Evolutionary conservation across 345 rosid species (phyloP).

Genomic region (Boechera stricta): DNA sequence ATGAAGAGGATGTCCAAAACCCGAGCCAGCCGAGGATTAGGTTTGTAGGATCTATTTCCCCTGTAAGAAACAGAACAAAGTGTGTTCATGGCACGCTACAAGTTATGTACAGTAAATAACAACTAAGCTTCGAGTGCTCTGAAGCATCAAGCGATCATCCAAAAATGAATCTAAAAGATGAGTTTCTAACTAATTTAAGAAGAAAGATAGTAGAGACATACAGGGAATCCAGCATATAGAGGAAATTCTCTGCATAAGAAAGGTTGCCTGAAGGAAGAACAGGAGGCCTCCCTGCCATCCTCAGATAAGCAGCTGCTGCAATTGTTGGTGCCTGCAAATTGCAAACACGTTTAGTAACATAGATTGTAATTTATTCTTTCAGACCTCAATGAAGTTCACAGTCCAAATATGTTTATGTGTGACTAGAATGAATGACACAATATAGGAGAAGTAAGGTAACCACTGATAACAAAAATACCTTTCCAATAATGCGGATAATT

Average conservation of each 20-base stretch:
- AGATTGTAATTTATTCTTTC: neutral
- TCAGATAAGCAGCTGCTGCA: slow-evolving; percentile 95
- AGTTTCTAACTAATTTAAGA: neutral
- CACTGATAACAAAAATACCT: slow-evolving; percentile 56
- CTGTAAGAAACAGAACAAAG: slow-evolving; percentile 50
- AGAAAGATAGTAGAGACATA: slow-evolving; percentile 44
- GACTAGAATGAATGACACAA: neutral
- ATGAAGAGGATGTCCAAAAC: slow-evolving; percentile 90
- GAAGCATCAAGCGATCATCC: neutral
- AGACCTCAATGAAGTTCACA: neutral
- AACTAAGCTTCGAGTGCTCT: slow-evolving; percentile 9
- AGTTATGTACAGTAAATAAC: neutral
- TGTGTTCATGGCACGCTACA: neutral
- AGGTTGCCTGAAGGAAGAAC: slow-evolving; percentile 91
- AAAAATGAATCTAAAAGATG: neutral
- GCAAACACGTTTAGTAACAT: slow-evolving; percentile 4
- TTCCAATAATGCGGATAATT: slow-evolving; percentile 88
- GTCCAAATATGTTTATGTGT: neutral
- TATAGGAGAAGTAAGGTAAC: neutral
- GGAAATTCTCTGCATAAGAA: slow-evolving; percentile 92
- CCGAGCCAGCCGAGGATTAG: slow-evolving; percentile 91
- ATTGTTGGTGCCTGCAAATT: slow-evolving; percentile 79
- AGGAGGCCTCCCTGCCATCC: slow-evolving; percentile 97
- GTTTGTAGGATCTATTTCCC: slow-evolving; percentile 82
- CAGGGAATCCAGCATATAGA: slow-evolving; percentile 96